Evolutionary conservation across 148 eudicot species (phyloP), one percentile per base, ranked within the genome.

Genomic region (Gaultheria prostrata): DNA sequence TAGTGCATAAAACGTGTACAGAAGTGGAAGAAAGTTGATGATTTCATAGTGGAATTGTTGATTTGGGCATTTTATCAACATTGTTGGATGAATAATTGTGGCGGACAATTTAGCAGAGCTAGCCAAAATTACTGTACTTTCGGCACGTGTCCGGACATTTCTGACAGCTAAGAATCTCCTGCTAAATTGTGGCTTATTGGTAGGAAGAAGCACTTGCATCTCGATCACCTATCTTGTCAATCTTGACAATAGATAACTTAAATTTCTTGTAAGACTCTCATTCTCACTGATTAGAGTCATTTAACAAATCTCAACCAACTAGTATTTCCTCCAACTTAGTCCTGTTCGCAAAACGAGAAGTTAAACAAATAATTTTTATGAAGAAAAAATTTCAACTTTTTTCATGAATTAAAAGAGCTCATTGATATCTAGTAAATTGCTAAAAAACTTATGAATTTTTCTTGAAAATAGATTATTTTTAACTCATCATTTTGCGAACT

Each of bases 11-110:
- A 51, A 77, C 24, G 43, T 15, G 63, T 77, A 26, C 24, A 50
- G 0, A 67, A 12, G 28, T 78, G 65, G 67, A 78, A 26, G 45
- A 78, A 53, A 30, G 15, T 77, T 77, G 61, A 7, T 26, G 2
- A 3, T 10, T 9, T 32, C 17, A 0, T 79, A 39, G 72, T 80
- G 82, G 82, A 80, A 80, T 17, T 80, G 82, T n/a, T 80, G 82
- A 80, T 80, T 43, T 39, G 82, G 72, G 82, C 72, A 79, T 8
- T 54, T 54, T 54, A 20, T 73, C 28, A 46, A 21, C 30, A 10
- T n/a, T 17, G 53, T 12, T 26, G 63, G 53, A 18, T 7, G 43
- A 30, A 30, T 32, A 13, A 21, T 59, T 39, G 53, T 79, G 72
- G 72, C 71, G 59, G 82, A 57, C 43, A 79, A 57, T 33, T 17